These are phyloP conservation scores for Magnolia kwangsiensis DNA, from an alignment of 164 flowering plant genomes.

Conservation along the genomic window DNA sequence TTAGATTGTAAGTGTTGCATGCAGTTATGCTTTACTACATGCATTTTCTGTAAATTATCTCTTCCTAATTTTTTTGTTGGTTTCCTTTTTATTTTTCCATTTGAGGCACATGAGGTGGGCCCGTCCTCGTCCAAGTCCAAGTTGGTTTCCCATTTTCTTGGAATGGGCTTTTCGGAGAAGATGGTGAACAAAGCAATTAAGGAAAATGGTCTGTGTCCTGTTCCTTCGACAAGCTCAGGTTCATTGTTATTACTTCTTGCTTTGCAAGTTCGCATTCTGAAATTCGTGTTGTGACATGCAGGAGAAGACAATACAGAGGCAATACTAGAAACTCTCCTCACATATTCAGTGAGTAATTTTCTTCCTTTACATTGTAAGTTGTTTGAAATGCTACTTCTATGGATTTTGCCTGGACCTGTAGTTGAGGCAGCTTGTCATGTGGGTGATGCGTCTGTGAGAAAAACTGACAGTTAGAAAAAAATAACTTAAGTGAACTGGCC, in stretches of 20 bases:
- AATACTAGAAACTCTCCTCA: slow-evolving; percentile 26
- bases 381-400: neutral
- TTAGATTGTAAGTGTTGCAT: neutral
- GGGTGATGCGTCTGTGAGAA: neutral
- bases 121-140: slow-evolving; percentile 47
- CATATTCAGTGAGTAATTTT: slow-evolving; percentile 21
- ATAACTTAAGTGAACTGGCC: no score
- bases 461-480: no score
- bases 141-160: slow-evolving; percentile 48
- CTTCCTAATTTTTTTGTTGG: neutral
- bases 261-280: neutral
- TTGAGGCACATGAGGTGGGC: slow-evolving; percentile 49
- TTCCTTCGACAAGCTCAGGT: neutral
- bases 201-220: slow-evolving; percentile 52
- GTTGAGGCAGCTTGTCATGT: slow-evolving; percentile 2
- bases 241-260: neutral
- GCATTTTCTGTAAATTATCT: neutral
- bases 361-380: neutral
- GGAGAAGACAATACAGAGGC: slow-evolving; percentile 22
- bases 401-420: slow-evolving; percentile 1
- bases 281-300: neutral
- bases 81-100: neutral
- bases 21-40: neutral
- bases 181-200: slow-evolving; percentile 58
- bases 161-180: slow-evolving; percentile 63